Evolutionary conservation across 2,329 filamentous ascomycete genomes (phyloP).

Genomic region (Botrytis deweyae): DNA sequence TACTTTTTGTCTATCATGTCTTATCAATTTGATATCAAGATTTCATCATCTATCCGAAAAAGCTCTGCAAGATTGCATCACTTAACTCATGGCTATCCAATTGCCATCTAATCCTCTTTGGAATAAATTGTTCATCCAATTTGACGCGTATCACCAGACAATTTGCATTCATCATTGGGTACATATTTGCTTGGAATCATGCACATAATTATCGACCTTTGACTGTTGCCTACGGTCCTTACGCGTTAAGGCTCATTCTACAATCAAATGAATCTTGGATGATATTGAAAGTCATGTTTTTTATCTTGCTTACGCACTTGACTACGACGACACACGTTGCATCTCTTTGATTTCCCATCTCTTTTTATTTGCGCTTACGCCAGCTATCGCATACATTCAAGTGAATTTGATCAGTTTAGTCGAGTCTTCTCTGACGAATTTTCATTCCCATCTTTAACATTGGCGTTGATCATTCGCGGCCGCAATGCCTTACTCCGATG

Average conservation of each 20-base stretch:
- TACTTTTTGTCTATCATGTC: neutral
- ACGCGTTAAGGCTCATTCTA: neutral
- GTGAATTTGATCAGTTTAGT: neutral
- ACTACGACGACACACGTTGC: neutral
- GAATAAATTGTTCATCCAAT: neutral
- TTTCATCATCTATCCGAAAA: neutral
- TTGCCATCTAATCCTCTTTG: neutral
- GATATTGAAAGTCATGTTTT: neutral
- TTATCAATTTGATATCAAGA: neutral
- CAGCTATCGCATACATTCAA: neutral
- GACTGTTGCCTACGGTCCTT: neutral
- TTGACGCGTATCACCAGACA: neutral
- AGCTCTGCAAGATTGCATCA: neutral
- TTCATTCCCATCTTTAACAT: too few species aligned
- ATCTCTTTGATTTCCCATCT: neutral
- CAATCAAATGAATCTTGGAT: neutral
- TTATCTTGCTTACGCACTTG: constrained; percentile 2
- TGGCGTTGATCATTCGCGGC: neutral
- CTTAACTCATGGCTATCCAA: neutral
- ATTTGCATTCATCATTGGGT: neutral
- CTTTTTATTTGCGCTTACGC: neutral
- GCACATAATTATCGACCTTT: neutral
- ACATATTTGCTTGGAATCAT: neutral
- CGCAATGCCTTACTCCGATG: constrained; percentile 28
- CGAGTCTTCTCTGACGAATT: neutral